Percentiles rank a stretch among this genome's conserved stretches.
These are phyloP conservation scores for Malus hybrid DNA, from an alignment of 331 rosid genomes.

Conservation along the genomic window DNA sequence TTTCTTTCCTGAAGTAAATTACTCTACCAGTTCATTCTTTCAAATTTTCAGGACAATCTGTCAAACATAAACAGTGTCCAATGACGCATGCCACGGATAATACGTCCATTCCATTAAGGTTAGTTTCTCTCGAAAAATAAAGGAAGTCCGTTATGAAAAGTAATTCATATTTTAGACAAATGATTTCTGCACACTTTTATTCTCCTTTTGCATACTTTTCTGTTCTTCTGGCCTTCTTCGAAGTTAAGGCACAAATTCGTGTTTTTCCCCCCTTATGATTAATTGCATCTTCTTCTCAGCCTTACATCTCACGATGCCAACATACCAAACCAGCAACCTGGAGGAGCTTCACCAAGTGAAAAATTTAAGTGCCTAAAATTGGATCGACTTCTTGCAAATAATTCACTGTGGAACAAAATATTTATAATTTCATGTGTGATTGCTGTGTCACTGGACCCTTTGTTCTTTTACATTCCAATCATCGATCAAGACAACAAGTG, in stretches of 20 bases:
- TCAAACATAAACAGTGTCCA: too few species aligned
- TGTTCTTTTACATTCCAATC: slow-evolving; percentile 31
- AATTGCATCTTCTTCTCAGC: neutral
- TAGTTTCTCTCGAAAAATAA: too few species aligned
- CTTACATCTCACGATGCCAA: neutral
- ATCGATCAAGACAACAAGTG: slow-evolving; percentile 6
- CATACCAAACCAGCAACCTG: neutral
- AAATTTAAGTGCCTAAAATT: neutral
- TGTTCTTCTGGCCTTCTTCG: too few species aligned
- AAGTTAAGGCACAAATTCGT: too few species aligned
- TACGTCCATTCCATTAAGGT: neutral
- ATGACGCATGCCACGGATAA: neutral
- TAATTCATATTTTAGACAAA: too few species aligned
- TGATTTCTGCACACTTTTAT: too few species aligned
- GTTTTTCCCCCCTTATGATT: neutral
- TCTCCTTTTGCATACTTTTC: too few species aligned
- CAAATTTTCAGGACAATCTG: too few species aligned
- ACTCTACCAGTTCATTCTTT: too few species aligned
- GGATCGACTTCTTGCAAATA: neutral
- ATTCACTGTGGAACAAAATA: slow-evolving; percentile 6
- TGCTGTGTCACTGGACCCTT: slow-evolving; percentile 30
- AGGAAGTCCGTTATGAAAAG: too few species aligned
- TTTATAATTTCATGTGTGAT: slow-evolving; percentile 19
- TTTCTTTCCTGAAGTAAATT: too few species aligned
- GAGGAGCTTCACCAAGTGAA: neutral